Base-by-base conservation (phyloP, 768 basidiomycete genomes). In the Neoboletus magnificus region DNA sequence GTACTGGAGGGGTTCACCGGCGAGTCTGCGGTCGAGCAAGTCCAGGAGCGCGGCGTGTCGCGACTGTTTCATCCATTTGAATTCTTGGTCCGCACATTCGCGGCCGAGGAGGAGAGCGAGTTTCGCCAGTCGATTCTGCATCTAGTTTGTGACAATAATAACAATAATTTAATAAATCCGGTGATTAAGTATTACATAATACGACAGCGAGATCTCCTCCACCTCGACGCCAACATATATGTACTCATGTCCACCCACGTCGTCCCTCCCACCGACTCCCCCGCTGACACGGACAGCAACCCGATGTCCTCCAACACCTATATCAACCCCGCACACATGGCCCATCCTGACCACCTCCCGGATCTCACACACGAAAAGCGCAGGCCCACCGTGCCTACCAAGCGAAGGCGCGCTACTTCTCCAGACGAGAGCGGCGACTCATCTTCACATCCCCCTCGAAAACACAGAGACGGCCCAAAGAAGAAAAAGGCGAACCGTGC, bases 401-500 rank as follows among this genome's bases (percentile, higher is more conserved):
- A 87, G 68, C 82, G 87, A 50, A 84, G 83, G 67, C 84, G 87
- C 67, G 78, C 80, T 27, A 78, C 79, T 41, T 80, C 83, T 45
- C 78, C 80, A 62, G 85, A 86, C 54, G 82, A 81, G 57, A 76
- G 80, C 62, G 75, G 77, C 59, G 79, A 81, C 61, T 76, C 80
- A 6, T 65, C 77, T 44, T 67, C 69, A 22, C 70, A 75, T 33
- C 72, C 64, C 13, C 71, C 73, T 9, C 77, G 81, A 61, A 88
- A 85, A 63, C 76, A 77, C 69, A 81, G 84, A 68, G 87, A 89
- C 52, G 85, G 84, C 1, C 89, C 88, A 32, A 93, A 90, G 82
- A 95, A 94, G 82, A 95, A 94, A 81, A 94, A 95, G 73, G 93
- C 93, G 0, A 91, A 83, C 64, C 84, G 93, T 45, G 96, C 96